Conservation (phyloP, 1,284 basidiomycete genomes). For the Rhizoctonia solani region DNA sequence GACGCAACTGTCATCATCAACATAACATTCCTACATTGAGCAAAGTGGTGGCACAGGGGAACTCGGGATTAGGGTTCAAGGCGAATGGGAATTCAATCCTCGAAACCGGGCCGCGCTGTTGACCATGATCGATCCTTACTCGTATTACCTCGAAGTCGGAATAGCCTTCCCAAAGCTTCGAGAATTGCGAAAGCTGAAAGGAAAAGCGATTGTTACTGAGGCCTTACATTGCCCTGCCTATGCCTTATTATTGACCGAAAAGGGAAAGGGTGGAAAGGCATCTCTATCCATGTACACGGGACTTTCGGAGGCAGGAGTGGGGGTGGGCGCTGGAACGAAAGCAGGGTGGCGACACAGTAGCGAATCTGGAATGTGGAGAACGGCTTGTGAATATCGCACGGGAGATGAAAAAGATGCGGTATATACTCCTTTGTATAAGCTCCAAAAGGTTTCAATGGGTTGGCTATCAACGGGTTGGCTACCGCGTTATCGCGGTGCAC, state of each 20-base stretch:
- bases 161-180: conserved; percentile 7
- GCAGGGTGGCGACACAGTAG: background rate
- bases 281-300: background rate
- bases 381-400: conserved; percentile 10
- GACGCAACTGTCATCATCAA: too few relatives aligned
- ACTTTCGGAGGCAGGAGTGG: background rate
- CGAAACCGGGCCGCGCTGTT: conserved; percentile 10
- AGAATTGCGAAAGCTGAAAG: conserved; percentile 2
- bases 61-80: background rate
- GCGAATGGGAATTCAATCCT: background rate
- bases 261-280: conserved; percentile 8
- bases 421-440: conserved; percentile 8
- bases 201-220: conserved; percentile 16
- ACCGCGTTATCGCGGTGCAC: background rate
- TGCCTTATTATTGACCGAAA: conserved; percentile 19
- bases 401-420: background rate
- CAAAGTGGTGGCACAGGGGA: conserved; percentile 21
- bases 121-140: background rate
- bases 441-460: background rate
- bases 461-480: too few relatives aligned
- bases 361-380: conserved; percentile 17
- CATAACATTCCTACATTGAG: background rate
- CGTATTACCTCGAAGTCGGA: background rate
- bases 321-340: background rate
- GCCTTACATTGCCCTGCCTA: conserved; percentile 5